A percentile compares a stretch with the other conserved stretches of the same genome.
These are phyloP conservation scores for Carex arenaria DNA, from an alignment of 202 grass and related monocot species.

Conservation along the genomic window DNA sequence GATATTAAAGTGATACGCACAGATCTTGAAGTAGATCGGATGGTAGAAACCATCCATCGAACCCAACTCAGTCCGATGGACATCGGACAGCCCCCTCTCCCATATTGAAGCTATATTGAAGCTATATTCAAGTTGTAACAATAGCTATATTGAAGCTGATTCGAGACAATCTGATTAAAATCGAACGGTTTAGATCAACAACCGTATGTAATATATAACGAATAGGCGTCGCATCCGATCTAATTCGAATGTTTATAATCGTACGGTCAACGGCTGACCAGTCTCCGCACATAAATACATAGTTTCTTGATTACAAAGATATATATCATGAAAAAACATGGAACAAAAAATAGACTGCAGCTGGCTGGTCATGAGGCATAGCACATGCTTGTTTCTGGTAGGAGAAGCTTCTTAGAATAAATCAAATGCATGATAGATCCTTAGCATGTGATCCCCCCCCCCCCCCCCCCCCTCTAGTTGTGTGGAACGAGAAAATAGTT, in stretches of 20 bases:
- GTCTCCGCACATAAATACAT: background rate
- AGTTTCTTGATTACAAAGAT: background rate
- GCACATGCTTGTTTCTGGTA: conserved; percentile 25
- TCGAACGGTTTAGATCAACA: background rate
- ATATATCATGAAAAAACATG: background rate
- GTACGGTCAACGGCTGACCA: background rate
- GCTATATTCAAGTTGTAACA: background rate
- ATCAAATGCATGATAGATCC: background rate
- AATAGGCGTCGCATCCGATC: background rate
- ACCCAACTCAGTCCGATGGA: too few species aligned
- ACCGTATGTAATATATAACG: too few species aligned
- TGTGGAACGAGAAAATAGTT: background rate
- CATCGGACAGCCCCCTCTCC: too few species aligned
- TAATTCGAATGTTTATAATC: background rate
- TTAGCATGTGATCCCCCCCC: conserved; percentile 11
- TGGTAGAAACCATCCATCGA: too few species aligned
- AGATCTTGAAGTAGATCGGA: too few species aligned
- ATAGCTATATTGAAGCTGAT: background rate
- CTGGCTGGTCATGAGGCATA: conserved; percentile 8
- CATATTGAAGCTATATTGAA: too few species aligned
- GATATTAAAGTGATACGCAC: too few species aligned
- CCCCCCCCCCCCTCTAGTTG: background rate
- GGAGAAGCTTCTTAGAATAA: conserved; percentile 22
- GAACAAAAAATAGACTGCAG: background rate
- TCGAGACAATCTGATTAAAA: background rate